A percentile compares a stretch with the other conserved stretches of the same genome.
Conservation (phyloP, 78 protist species). For the Dictyostelium brefeldianum region DNA sequence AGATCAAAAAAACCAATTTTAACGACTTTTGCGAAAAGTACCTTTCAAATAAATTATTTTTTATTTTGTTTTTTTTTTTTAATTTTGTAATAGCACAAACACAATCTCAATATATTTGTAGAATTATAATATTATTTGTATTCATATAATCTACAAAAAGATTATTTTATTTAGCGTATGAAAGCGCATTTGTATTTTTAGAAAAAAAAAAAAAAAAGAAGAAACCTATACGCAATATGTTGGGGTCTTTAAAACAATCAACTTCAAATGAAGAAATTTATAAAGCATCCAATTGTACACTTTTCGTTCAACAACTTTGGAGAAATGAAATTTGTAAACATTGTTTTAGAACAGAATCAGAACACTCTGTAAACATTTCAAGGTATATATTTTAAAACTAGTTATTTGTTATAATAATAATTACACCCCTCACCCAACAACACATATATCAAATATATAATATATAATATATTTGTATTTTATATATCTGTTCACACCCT, state of each 20-base stretch:
- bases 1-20: too few relatives aligned
- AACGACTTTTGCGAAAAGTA: too few relatives aligned
- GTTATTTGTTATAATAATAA: too few relatives aligned
- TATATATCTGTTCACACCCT: not conserved
- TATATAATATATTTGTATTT: too few relatives aligned
- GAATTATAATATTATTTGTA: too few relatives aligned
- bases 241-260: not conserved
- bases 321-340: slow-evolving; percentile 59
- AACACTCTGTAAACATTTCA: slow-evolving; percentile 24
- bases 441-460: too few relatives aligned
- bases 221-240: not conserved
- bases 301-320: slow-evolving; percentile 57
- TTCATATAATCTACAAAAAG: not conserved
- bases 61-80: too few relatives aligned
- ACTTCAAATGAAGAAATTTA: not conserved
- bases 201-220: too few relatives aligned
- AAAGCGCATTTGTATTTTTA: not conserved
- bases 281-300: slow-evolving; percentile 31
- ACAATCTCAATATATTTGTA: not conserved
- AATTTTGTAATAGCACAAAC: too few relatives aligned
- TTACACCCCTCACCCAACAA: too few relatives aligned
- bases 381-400: not conserved
- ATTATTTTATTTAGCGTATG: not conserved
- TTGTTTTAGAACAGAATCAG: slow-evolving; percentile 46
- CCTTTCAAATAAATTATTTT: too few relatives aligned